These are phyloP conservation scores for Boletus vermiculosoides DNA, from an alignment of 768 basidiomycete genomes.

Conservation along the genomic window DNA sequence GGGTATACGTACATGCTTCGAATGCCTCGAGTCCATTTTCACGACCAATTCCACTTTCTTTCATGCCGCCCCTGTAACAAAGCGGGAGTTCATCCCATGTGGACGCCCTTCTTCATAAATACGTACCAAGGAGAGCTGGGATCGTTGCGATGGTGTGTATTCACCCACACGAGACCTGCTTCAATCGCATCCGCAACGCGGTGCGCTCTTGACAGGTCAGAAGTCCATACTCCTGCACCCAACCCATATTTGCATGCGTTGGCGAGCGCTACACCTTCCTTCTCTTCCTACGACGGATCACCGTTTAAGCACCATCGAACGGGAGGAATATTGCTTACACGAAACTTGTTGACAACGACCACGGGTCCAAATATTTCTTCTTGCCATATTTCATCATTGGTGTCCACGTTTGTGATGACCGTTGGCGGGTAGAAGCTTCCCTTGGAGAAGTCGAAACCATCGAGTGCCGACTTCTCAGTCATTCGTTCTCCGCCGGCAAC, in stretches of 20 bases:
- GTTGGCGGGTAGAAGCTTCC: slow-evolving; percentile 85
- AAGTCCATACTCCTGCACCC: slow-evolving; percentile 81
- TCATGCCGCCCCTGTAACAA: slow-evolving; percentile 78
- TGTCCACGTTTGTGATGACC: slow-evolving; percentile 56
- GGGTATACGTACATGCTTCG: slow-evolving; percentile 58
- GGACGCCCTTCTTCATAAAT: neutral
- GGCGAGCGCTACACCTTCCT: slow-evolving; percentile 65
- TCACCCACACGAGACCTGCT: slow-evolving; percentile 82
- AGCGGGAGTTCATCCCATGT: slow-evolving; percentile 4
- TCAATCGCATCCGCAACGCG: slow-evolving; percentile 68
- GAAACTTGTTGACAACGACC: slow-evolving; percentile 61
- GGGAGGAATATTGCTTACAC: slow-evolving; percentile 36
- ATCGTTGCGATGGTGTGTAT: slow-evolving; percentile 87
- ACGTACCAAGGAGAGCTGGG: slow-evolving; percentile 82
- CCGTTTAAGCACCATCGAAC: neutral
- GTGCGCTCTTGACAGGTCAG: slow-evolving; percentile 71
- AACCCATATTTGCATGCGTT: slow-evolving; percentile 80
- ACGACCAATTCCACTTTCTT: slow-evolving; percentile 82
- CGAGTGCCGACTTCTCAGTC: slow-evolving; percentile 58
- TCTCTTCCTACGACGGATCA: slow-evolving; percentile 45
- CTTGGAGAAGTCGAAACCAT: slow-evolving; percentile 65
- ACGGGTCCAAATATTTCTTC: slow-evolving; percentile 89
- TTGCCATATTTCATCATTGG: slow-evolving; percentile 66
- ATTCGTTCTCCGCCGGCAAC: slow-evolving; percentile 68
- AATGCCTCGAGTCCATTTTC: slow-evolving; percentile 85